Percentiles rank a stretch among this genome's conserved stretches.
Evolutionary conservation across 2,329 filamentous ascomycete species (phyloP).

Genomic region (Fusarium mundagurra): DNA sequence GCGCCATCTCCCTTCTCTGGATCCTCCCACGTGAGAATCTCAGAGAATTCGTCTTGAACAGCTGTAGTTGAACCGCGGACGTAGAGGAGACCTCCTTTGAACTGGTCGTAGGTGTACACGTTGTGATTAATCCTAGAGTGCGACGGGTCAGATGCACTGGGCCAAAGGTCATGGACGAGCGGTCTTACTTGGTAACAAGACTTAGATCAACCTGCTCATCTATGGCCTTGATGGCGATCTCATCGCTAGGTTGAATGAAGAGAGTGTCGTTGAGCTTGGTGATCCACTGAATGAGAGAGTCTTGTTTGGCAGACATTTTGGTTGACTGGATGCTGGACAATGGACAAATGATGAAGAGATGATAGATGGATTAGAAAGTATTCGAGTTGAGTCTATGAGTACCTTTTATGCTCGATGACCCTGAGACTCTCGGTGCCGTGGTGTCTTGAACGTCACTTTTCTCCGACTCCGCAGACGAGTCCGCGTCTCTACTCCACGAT

Average conservation of each 20-base stretch:
- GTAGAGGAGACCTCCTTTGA: background rate
- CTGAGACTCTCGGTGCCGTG: background rate
- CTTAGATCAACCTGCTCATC: background rate
- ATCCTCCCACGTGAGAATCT: background rate
- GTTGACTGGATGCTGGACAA: fast-evolving
- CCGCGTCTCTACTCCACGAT: background rate
- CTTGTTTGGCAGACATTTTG: background rate
- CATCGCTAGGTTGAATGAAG: background rate
- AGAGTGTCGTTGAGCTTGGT: background rate
- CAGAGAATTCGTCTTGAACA: background rate
- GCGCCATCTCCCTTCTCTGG: background rate
- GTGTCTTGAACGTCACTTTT: background rate
- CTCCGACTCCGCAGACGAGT: background rate
- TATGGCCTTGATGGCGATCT: background rate
- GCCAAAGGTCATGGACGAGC: fast-evolving
- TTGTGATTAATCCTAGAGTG: background rate
- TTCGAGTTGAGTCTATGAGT: fast-evolving
- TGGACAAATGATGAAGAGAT: fast-evolving
- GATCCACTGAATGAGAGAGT: fast-evolving
- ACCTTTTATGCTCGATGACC: background rate
- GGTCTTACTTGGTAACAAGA: background rate
- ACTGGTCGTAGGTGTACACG: background rate
- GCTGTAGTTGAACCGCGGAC: background rate
- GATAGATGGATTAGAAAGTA: too few species aligned
- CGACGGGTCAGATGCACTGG: fast-evolving